Evolutionary conservation across 164 flowering plant genomes (phyloP).

Genomic region (Annona cherimola): DNA sequence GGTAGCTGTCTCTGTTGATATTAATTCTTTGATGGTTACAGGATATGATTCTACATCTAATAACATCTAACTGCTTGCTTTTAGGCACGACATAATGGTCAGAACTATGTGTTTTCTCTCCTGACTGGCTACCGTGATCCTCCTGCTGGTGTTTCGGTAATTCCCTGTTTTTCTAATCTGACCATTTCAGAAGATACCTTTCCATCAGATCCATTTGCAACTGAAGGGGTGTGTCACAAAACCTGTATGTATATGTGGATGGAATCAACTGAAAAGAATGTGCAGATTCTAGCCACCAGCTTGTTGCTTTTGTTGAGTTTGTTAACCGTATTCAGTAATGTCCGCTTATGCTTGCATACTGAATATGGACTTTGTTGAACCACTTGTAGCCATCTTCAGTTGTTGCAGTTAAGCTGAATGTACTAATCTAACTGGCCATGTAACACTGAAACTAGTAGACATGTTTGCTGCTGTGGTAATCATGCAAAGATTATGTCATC

Average conservation of each 20-base stretch:
- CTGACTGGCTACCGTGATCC: slow-evolving; percentile 89
- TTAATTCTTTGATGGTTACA: not conserved
- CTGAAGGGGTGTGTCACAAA: not conserved
- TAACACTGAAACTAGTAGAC: too few relatives aligned
- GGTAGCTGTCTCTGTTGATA: slow-evolving; percentile 25
- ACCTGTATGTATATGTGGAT: not conserved
- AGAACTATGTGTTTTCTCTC: slow-evolving; percentile 83
- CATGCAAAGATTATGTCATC: too few relatives aligned
- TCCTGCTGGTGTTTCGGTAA: slow-evolving; percentile 85
- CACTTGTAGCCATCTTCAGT: too few relatives aligned
- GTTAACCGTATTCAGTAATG: too few relatives aligned
- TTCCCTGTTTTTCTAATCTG: slow-evolving; percentile 8
- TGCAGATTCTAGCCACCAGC: not conserved
- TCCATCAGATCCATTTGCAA: too few relatives aligned
- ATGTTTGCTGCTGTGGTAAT: too few relatives aligned
- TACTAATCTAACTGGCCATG: too few relatives aligned
- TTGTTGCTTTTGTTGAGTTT: not conserved
- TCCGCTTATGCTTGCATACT: too few relatives aligned
- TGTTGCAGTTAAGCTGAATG: too few relatives aligned
- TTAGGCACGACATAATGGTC: slow-evolving; percentile 94
- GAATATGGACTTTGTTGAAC: too few relatives aligned
- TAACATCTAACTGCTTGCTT: slow-evolving; percentile 6
- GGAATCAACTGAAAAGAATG: not conserved
- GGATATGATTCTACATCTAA: not conserved
- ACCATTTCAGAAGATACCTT: not conserved